Base-by-base conservation (phyloP, 73 alveolate genomes). In the Blepharisma japonicum region DNA sequence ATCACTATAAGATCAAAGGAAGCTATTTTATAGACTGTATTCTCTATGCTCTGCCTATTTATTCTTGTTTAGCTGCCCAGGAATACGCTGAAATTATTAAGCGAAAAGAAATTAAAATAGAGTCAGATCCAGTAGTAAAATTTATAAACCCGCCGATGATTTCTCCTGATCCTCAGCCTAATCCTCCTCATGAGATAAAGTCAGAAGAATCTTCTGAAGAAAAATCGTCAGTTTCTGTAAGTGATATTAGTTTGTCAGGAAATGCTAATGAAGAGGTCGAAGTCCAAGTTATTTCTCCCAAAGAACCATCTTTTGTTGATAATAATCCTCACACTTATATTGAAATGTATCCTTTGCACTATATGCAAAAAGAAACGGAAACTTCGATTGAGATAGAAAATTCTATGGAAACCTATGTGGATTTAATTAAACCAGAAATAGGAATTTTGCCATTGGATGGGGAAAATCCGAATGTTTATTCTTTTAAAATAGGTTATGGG, bases 361-460 rank as follows among this genome's bases (percentile, higher is more conserved):
- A 61, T 4, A 61, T 25, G 50, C 14, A 25, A n/a, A n/a, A 61
- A 61, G 14, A 14, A 39, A 61, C 11, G 23, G 18, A 61, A 8
- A n/a, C 14, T 14, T 9, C 14, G 5, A 61, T 61, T 20, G 46
- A 14, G 48, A 5, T 18, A 25, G 47, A 14, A 9, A 14, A 32
- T 32, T 32, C 42, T 0, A 32, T 32, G 11, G 74, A 61, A 20
- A 61, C 6, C 39, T n/a, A 14, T n/a, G 50, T 9, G 14, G 46
- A 25, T n/a, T 61, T 39, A 20, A 39, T 14, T 14, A 61, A 25
- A 5, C 50, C 50, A 66, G 85, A 78, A 56, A 71, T 78, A 11
- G 85, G 78, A 18, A 48, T 56, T 67, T 81, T 55, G 45, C 87
- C 87, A 50, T 23, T 71, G n/a, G 87, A 80, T 51, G 87, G 87